A percentile compares a stretch with the other conserved stretches of the same genome.
Evolutionary conservation across 345 rosid species (phyloP).

Genomic region (Citrus medica): DNA sequence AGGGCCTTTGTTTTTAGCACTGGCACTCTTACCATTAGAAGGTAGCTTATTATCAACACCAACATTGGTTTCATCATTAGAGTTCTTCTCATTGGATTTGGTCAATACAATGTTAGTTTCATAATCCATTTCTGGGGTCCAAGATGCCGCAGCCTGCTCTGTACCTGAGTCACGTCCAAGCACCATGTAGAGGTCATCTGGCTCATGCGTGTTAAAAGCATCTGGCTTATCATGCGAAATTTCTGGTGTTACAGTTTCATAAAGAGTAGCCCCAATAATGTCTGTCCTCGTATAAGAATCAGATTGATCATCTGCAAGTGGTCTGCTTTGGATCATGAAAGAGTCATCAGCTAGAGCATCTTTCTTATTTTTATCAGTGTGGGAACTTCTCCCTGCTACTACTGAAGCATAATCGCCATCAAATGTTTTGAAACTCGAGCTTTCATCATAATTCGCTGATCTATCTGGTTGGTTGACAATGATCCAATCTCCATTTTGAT

Average conservation of each 20-base stretch:
- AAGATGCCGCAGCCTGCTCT: slow-evolving; percentile 39
- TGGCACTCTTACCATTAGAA: slow-evolving; percentile 23
- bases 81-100: slow-evolving; percentile 31
- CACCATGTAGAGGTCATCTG: slow-evolving; percentile 94
- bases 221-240: slow-evolving; percentile 23
- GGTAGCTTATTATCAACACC: slow-evolving; percentile 27
- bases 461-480: slow-evolving; percentile 35
- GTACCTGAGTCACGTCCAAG: slow-evolving; percentile 63
- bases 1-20: slow-evolving; percentile 32
- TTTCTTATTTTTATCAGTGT: slow-evolving; percentile 36
- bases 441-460: slow-evolving; percentile 33
- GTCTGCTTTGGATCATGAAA: slow-evolving; percentile 73
- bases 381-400: slow-evolving; percentile 29
- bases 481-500: slow-evolving; percentile 69
- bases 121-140: slow-evolving; percentile 83
- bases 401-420: slow-evolving; percentile 37
- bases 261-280: slow-evolving; percentile 36
- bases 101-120: slow-evolving; percentile 43
- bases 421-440: slow-evolving; percentile 40
- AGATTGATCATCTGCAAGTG: slow-evolving; percentile 37
- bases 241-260: slow-evolving; percentile 37
- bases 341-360: slow-evolving; percentile 75
- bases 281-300: slow-evolving; percentile 48
- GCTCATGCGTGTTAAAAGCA: slow-evolving; percentile 40
- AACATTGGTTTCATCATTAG: slow-evolving; percentile 30